These are phyloP conservation scores for Crotalaria pallida DNA, from an alignment of 306 rosid species.

Conservation along the genomic window DNA sequence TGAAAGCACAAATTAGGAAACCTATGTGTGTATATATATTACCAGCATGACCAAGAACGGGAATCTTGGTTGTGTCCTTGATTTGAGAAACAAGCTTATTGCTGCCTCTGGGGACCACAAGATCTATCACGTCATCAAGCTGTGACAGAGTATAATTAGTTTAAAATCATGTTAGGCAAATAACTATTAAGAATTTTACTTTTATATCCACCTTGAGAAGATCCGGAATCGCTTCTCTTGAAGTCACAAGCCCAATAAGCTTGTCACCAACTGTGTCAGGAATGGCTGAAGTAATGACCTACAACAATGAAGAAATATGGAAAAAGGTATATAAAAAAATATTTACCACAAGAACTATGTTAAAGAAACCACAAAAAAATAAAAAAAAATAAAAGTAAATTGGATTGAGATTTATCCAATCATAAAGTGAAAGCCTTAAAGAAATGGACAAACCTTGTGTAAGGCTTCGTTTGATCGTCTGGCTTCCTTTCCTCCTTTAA, in stretches of 20 bases:
- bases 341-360: background rate
- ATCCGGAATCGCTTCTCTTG: slow-evolving; percentile 89
- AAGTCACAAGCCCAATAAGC: slow-evolving; percentile 82
- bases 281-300: slow-evolving; percentile 75
- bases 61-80: slow-evolving; percentile 82
- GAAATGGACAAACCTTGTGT: slow-evolving; percentile 65
- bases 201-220: slow-evolving; percentile 59
- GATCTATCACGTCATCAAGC: slow-evolving; percentile 95
- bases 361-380: background rate
- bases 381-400: too few species aligned
- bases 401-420: background rate
- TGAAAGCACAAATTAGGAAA: background rate
- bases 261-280: slow-evolving; percentile 62
- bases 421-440: background rate
- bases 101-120: slow-evolving; percentile 95
- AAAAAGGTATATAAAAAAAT: background rate
- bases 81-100: slow-evolving; percentile 82
- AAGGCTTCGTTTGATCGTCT: slow-evolving; percentile 64
- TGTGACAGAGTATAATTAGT: slow-evolving; percentile 38
- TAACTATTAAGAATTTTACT: slow-evolving; percentile 8
- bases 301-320: slow-evolving; percentile 11
- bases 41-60: slow-evolving; percentile 98
- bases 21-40: background rate
- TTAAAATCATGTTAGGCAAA: slow-evolving; percentile 10
- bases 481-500: slow-evolving; percentile 95